Evolutionary conservation across 441 rosid genomes (phyloP).

Genomic region (Corymbia citriodora): DNA sequence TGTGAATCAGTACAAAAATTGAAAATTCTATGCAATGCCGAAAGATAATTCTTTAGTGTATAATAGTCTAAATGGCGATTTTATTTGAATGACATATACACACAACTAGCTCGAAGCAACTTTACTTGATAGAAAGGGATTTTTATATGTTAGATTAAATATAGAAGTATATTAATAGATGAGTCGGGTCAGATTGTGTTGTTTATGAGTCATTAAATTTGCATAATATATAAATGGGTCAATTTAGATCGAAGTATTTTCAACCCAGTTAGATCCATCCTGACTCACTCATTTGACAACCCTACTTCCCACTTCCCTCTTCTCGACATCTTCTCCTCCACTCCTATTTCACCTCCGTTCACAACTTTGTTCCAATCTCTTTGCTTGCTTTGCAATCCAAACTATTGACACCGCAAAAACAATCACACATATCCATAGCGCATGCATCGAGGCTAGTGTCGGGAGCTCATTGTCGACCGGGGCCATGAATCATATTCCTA

Average conservation of each 20-base stretch:
- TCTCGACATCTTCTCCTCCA: background rate
- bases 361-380: background rate
- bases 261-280: accelerated
- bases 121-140: background rate
- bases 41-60: too few species aligned
- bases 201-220: too few species aligned
- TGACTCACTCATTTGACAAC: background rate
- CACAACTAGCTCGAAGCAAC: background rate
- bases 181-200: accelerated
- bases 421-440: background rate
- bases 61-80: background rate
- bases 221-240: background rate
- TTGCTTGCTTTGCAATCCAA: background rate
- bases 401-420: too few species aligned
- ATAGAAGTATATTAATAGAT: background rate
- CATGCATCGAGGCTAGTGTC: background rate
- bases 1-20: too few species aligned
- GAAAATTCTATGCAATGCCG: background rate
- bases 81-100: background rate
- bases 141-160: background rate
- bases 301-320: background rate
- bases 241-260: background rate
- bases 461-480: background rate
- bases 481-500: background rate
- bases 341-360: background rate